These are phyloP conservation scores for Colletotrichum melonis DNA, from an alignment of 2,329 filamentous ascomycete genomes.

Conservation along the genomic window DNA sequence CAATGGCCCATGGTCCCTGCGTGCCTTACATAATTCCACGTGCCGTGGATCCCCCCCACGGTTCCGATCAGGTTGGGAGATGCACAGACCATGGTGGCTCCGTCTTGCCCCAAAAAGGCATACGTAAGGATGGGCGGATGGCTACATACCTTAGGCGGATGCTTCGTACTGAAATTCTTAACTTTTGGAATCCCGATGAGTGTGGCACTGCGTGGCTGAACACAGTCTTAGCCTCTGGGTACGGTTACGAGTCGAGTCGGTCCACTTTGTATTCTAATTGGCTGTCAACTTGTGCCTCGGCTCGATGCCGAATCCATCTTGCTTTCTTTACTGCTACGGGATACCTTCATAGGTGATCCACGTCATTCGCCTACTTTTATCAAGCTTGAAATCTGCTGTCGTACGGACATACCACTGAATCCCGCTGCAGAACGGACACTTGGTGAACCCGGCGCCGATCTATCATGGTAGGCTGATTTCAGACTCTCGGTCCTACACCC, in stretches of 20 bases:
- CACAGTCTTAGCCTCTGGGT: background rate
- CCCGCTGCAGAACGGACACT: constrained; percentile 12
- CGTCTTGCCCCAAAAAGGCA: background rate
- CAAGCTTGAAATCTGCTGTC: background rate
- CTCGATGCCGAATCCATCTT: background rate
- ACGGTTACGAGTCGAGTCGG: background rate
- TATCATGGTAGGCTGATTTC: background rate
- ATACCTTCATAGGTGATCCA: background rate
- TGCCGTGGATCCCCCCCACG: constrained; percentile 1
- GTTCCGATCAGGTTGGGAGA: background rate
- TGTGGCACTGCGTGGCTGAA: background rate
- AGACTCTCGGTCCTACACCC: constrained; percentile 9
- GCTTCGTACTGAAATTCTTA: background rate
- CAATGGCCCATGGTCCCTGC: constrained; percentile 3
- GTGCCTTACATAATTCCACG: constrained; percentile 33
- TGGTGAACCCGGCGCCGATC: constrained; percentile 29
- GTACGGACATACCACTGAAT: background rate
- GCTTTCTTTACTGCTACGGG: background rate
- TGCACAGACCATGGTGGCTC: constrained; percentile 4
- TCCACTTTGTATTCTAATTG: constrained; percentile 6
- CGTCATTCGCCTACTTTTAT: constrained; percentile 1
- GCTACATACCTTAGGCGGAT: too few species aligned
- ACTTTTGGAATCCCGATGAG: background rate
- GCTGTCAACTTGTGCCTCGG: constrained; percentile 19
- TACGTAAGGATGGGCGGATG: background rate